These are phyloP conservation scores for Pseudodiploospora longispora DNA, from an alignment of 2,329 filamentous ascomycete species.

Conservation along the genomic window DNA sequence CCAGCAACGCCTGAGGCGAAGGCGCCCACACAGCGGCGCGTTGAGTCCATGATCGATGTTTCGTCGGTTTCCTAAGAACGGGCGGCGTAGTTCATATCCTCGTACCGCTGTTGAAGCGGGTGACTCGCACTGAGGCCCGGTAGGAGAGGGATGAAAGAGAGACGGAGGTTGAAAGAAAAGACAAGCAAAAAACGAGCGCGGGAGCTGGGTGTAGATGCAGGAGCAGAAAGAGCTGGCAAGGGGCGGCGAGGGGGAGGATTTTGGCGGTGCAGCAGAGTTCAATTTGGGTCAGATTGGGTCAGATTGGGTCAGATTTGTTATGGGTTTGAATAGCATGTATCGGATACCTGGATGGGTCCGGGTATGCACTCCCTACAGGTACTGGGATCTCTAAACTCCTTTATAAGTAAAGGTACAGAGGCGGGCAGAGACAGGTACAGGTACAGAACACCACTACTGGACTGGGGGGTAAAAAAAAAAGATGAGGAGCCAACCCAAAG, in stretches of 20 bases:
- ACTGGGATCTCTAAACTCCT: no score
- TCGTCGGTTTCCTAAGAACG: no score
- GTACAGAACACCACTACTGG: no score
- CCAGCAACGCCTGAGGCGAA: neutral
- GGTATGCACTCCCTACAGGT: no score
- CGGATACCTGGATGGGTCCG: no score
- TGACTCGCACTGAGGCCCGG: neutral
- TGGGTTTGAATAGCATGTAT: no score
- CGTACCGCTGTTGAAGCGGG: conserved; percentile 11
- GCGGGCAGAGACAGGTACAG: no score
- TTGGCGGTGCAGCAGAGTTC: neutral
- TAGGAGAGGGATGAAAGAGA: neutral
- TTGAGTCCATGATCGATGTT: neutral
- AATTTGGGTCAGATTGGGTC: no score
- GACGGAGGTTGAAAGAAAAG: neutral
- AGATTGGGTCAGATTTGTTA: no score
- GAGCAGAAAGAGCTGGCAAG: neutral
- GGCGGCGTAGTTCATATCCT: conserved; percentile 7
- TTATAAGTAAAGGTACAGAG: no score
- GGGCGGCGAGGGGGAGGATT: conserved; percentile 1
- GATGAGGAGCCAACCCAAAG: neutral
- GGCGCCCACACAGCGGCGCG: neutral
- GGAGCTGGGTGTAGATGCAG: neutral
- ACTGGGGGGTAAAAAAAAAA: neutral
- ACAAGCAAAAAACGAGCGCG: neutral